A percentile compares a stretch with the other conserved stretches of the same genome.
Evolutionary conservation across 2,329 filamentous ascomycete genomes (phyloP).

Genomic region (Rugonectria rugulosa): DNA sequence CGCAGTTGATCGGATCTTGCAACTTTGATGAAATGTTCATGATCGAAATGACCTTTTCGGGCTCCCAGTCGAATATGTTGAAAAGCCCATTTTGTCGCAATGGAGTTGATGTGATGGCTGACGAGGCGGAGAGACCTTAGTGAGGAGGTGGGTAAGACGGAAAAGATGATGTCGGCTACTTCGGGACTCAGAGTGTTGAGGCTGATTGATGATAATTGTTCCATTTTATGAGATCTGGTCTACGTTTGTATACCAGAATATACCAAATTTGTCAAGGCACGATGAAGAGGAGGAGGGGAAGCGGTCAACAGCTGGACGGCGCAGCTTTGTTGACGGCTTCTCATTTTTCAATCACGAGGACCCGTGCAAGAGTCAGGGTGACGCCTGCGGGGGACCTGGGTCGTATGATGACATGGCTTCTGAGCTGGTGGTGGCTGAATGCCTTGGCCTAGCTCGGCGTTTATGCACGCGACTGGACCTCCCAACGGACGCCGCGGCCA

Average conservation of each 20-base stretch:
- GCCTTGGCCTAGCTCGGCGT: no score
- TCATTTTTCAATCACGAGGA: neutral
- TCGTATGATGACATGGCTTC: no score
- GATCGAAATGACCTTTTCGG: constrained; percentile 1
- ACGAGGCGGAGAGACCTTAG: constrained; percentile 19
- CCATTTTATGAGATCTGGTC: no score
- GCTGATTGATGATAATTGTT: neutral
- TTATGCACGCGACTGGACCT: no score
- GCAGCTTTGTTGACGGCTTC: neutral
- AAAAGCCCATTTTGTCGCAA: constrained; percentile 17
- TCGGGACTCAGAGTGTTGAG: constrained; percentile 7
- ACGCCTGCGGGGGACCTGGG: no score
- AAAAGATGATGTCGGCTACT: constrained; percentile 6
- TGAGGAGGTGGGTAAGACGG: neutral
- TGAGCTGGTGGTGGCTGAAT: no score
- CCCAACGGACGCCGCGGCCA: no score
- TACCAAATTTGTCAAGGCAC: no score
- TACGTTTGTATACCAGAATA: no score
- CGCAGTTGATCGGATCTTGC: constrained; percentile 5
- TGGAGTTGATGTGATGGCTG: constrained; percentile 7
- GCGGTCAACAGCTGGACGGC: no score
- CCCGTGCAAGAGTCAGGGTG: no score
- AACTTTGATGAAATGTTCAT: constrained; percentile 7
- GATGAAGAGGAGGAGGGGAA: no score
- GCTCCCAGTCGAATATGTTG: constrained; percentile 14